Evolutionary conservation across 768 basidiomycete genomes (phyloP), one percentile per base, ranked within the genome.

Genomic region (Boletellus ananiceps): DNA sequence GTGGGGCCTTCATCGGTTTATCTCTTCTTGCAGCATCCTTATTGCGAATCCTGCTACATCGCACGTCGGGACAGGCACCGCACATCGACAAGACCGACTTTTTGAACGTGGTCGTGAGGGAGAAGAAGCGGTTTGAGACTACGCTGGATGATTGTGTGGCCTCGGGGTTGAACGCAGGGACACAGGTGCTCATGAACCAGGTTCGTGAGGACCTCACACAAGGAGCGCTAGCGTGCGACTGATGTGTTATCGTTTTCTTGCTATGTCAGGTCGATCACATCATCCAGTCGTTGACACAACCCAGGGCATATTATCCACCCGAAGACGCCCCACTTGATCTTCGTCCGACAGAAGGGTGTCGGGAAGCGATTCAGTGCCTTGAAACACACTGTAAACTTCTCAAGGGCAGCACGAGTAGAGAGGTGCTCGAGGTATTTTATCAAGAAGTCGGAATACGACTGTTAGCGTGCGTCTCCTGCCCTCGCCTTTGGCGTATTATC

Each of bases 41-140:
- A 19, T 32, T 11, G n/a, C 29, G 16, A 39, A 31, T n/a, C 4
- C 19, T 27, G 29, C 15, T n/a, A 27, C 12, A 16, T 25, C 35
- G 19, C 12, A 15, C 25, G n/a, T 16, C 5, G 14, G 13, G 12
- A 18, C 4, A 92, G 90, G 83, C 87, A 0, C 81, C 77, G 1
- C 88, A 94, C 60, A 94, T 99, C 31, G 93, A 97, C 67, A 80
- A 82, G 57, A 93, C 86, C 0, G 95, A 98, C 67, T 97, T 97
- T 64, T 64, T 98, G 52, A 98, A 96, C 62, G 78, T 77, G 1
- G 93, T 94, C 4, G 89, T 97, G 32, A 76, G 96, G 25, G 94
- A 98, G 68, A 98, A 98, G 79, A 99, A 98, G 71, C 80, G 82
- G 6, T 98, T 98, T 55, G 96, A 98, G 67, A 88, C 92, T 53